Evolutionary conservation across 1,139 yeast species (phyloP).

Genomic region (Dujonia santamariae): DNA sequence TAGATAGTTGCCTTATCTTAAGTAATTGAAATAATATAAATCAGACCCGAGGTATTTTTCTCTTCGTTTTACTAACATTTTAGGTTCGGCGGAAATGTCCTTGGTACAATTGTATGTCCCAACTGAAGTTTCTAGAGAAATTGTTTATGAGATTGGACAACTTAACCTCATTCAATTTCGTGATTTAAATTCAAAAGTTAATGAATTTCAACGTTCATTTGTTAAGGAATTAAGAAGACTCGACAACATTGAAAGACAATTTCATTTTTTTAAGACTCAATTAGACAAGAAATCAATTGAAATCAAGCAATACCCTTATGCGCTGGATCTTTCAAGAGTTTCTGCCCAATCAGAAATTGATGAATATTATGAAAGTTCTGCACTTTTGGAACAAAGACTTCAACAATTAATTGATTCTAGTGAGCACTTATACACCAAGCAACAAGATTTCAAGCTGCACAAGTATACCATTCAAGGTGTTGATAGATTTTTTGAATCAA

Average conservation of each 20-base stretch:
- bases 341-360: conserved; percentile 68
- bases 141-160: conserved; percentile 62
- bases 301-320: conserved; percentile 40
- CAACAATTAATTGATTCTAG: conserved; percentile 37
- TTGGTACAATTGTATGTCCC: conserved; percentile 73
- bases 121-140: conserved; percentile 64
- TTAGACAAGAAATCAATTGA: conserved; percentile 48
- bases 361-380: conserved; percentile 66
- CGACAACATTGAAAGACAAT: conserved; percentile 68
- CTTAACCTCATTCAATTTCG: conserved; percentile 65
- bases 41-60: background rate
- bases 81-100: conserved; percentile 76
- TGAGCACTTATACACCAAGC: conserved; percentile 30
- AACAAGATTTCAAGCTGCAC: conserved; percentile 36
- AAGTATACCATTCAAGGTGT: conserved; percentile 53
- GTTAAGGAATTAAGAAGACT: conserved; percentile 65
- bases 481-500: conserved; percentile 56
- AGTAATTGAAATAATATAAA: background rate
- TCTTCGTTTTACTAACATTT: conserved; percentile 12
- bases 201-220: conserved; percentile 70
- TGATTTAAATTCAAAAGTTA: conserved; percentile 65
- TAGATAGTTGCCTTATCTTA: no score
- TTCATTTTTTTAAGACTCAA: conserved; percentile 47
- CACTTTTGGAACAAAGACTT: conserved; percentile 45
- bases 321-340: conserved; percentile 36